Base-by-base conservation (phyloP, 2,329 filamentous ascomycete genomes). In the Colletotrichum sp. region DNA sequence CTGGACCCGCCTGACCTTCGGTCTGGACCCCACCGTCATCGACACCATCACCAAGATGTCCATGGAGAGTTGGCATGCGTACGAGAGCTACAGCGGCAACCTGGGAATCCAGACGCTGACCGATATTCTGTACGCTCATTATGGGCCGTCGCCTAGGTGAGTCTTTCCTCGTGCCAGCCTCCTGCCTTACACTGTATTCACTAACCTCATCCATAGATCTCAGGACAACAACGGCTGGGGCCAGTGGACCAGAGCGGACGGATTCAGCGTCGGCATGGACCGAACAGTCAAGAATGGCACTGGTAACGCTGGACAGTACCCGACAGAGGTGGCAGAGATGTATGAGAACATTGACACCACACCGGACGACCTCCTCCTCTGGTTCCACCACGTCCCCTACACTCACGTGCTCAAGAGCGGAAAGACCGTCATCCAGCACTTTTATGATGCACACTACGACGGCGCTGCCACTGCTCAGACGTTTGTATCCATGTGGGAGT, bases 311-410 rank as follows among this genome's bases (percentile, higher is more conserved):
- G 92, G 92, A 0, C 92, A 94, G 79, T 95, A 95, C 80, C 92
- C 93, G 0, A 78, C 87, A 0, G 90, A 93, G 75, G 82, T 95
- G 1, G 90, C 91, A 0, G 81, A 85, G 4, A 82, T 85, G 79
- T 95, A 89, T 80, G 93, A 95, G 78, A 84, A 89, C 59, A 85
- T 92, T 21, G 88, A 89, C 16, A 92, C 90, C 0, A 95, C 93
- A 0, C 93, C 93, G 0, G 93, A 95, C 76, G 87, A 95, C 26
- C 85, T 95, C 2, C 83, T 95, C 4, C 86, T 95, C 3, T 95
- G 93, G 93, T 95, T 95, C 84, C 93, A 95, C 81, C 93, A 95
- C 80, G 92, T 95, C 0, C 89, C 89, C 5, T 95, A 94, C 81
- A 93, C 91, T 0, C 90, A 93, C 52, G 83, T 81, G 8, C 87